These are phyloP conservation scores for Sporothrix variecibatus DNA, from an alignment of 2,329 filamentous ascomycete genomes.

Conservation along the genomic window DNA sequence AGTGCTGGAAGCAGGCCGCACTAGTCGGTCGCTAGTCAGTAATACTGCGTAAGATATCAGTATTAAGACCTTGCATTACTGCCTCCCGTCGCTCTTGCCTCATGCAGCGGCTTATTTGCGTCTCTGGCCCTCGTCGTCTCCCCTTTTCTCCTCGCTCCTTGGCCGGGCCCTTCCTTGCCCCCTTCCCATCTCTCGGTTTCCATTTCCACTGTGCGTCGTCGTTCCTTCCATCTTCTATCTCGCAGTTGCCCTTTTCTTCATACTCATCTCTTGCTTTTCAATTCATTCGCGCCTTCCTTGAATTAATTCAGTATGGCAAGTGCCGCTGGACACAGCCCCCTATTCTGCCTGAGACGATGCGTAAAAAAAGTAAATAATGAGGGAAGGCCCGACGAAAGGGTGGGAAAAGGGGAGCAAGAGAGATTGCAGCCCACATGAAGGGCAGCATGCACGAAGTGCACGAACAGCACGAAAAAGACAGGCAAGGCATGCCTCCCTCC, in stretches of 20 bases:
- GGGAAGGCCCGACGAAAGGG: slow-evolving; percentile 11
- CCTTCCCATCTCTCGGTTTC: not conserved
- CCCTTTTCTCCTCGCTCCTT: slow-evolving; percentile 22
- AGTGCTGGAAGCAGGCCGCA: slow-evolving; percentile 4
- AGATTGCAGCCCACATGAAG: slow-evolving; percentile 3
- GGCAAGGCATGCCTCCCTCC: slow-evolving; percentile 18
- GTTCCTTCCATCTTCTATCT: slow-evolving; percentile 5
- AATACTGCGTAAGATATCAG: slow-evolving; percentile 9
- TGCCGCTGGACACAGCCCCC: not conserved
- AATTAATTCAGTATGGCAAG: not conserved
- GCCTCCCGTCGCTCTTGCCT: slow-evolving; percentile 9
- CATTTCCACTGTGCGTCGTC: not conserved
- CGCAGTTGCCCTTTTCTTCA: not conserved
- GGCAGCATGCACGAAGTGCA: not conserved
- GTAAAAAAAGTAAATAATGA: slow-evolving; percentile 20
- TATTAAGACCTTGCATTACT: slow-evolving; percentile 8
- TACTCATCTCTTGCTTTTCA: not conserved
- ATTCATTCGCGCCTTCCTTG: not conserved
- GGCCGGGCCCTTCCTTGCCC: slow-evolving; percentile 1
- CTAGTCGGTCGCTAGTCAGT: slow-evolving; percentile 9
- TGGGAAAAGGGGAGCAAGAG: slow-evolving; percentile 15
- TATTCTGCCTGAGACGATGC: not conserved
- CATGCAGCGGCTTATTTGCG: slow-evolving; percentile 19
- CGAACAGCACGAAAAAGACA: not conserved
- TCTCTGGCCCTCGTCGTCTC: slow-evolving; percentile 17